Evolutionary conservation across 2,329 filamentous ascomycete genomes (phyloP).

Genomic region (Penicillium sp.): DNA sequence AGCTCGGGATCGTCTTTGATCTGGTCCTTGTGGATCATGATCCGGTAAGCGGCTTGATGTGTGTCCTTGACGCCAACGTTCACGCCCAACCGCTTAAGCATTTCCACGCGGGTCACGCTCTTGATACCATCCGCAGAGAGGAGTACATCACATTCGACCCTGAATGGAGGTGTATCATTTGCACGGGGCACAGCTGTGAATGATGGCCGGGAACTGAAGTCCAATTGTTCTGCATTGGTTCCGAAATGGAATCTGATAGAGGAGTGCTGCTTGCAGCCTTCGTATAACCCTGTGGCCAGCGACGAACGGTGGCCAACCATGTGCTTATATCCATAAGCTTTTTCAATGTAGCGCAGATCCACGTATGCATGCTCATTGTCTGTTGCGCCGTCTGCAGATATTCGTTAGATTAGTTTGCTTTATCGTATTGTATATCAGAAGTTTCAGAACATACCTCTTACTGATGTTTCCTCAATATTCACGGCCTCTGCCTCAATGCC

Average conservation of each 20-base stretch:
- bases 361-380: conserved; percentile 69
- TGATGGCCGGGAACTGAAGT: conserved; percentile 55
- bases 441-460: conserved; percentile 53
- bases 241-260: conserved; percentile 67
- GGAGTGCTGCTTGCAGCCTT: conserved; percentile 62
- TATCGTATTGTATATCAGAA: conserved; percentile 1
- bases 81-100: conserved; percentile 40
- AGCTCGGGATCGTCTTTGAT: conserved; percentile 51
- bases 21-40: conserved; percentile 49
- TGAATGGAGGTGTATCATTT: conserved; percentile 47
- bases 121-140: conserved; percentile 56
- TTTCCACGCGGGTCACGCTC: conserved; percentile 44
- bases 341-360: conserved; percentile 62
- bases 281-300: conserved; percentile 65
- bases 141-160: conserved; percentile 50
- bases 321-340: conserved; percentile 70
- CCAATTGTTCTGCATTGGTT: conserved; percentile 53
- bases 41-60: conserved; percentile 53
- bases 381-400: conserved; percentile 56
- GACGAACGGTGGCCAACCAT: conserved; percentile 75
- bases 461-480: conserved; percentile 66
- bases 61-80: conserved; percentile 47
- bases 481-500: conserved; percentile 68
- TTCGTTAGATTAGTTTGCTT: neutral
- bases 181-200: conserved; percentile 60